These are phyloP conservation scores for Eremochloa ophiuroides DNA, from an alignment of 176 grass and related monocot genomes.

Conservation along the genomic window DNA sequence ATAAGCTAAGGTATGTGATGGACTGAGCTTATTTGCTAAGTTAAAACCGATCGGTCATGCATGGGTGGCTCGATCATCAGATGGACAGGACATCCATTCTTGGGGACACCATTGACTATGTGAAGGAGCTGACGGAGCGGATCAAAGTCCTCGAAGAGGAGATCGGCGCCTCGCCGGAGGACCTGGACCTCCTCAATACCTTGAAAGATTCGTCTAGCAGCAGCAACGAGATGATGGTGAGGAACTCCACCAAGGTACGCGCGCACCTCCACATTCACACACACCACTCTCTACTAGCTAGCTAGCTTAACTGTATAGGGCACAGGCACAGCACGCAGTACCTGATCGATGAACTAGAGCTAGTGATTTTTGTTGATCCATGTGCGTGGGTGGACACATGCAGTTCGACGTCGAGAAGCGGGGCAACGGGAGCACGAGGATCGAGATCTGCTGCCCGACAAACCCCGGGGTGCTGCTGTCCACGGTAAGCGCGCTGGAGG, in stretches of 20 bases:
- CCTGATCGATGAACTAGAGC: background rate
- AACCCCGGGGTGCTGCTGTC: conserved; percentile 63
- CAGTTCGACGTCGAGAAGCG: conserved; percentile 76
- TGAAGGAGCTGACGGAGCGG: conserved; percentile 69
- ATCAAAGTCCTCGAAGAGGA: conserved; percentile 65
- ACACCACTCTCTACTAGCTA: background rate
- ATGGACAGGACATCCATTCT: conserved; percentile 87
- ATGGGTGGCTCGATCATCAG: background rate
- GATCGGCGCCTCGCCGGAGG: conserved; percentile 27
- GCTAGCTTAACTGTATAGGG: background rate
- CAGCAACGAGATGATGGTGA: conserved; percentile 50
- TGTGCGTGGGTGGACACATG: background rate
- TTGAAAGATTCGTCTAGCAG: conserved; percentile 24
- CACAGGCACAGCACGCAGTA: conserved; percentile 1
- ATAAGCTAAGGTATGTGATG: background rate
- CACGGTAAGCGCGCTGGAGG: conserved; percentile 54
- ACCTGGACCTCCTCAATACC: conserved; percentile 44
- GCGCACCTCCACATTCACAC: background rate
- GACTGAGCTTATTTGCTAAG: background rate
- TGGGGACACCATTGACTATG: conserved; percentile 82
- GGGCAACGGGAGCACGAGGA: conserved; percentile 42
- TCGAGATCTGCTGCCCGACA: conserved; percentile 62
- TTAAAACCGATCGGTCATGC: background rate
- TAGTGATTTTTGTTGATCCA: conserved; percentile 4
- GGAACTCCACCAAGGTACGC: conserved; percentile 64